Percentiles rank a stretch among this genome's conserved stretches.
phyloP scores from a whole-genome alignment of 495 filamentous ascomycete species.

The Xylaria intraflava region DNA sequence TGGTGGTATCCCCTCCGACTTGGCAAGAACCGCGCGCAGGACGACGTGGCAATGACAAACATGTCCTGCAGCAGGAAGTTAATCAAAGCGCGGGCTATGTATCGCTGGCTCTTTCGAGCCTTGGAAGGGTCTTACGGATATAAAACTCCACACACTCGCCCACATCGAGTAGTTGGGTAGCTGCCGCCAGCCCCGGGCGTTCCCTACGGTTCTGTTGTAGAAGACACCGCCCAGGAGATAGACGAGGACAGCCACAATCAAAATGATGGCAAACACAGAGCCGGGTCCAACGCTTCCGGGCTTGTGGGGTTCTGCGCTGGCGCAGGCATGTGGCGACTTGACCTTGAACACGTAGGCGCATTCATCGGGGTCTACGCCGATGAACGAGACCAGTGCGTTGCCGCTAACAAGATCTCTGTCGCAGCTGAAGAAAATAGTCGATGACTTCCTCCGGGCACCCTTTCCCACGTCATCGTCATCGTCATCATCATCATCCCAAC shows the following conservation, averaged over 20 bases:
- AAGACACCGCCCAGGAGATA: conserved; percentile 91
- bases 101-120: conserved; percentile 7
- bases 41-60: conserved; percentile 71
- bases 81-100: conserved; percentile 12
- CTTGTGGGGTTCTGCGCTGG: conserved; percentile 51
- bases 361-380: conserved; percentile 73
- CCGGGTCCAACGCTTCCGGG: conserved; percentile 68
- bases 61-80: conserved; percentile 58
- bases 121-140: conserved; percentile 57
- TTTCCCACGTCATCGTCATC: conserved; percentile 37
- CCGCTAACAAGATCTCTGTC: conserved; percentile 59
- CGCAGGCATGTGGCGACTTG: conserved; percentile 81
- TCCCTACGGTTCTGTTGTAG: conserved; percentile 91
- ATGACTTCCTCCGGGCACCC: conserved; percentile 62
- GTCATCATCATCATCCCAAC: conserved; percentile 15
- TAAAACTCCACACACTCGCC: conserved; percentile 77
- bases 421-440: conserved; percentile 89
- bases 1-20: conserved; percentile 57
- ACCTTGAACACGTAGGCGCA: conserved; percentile 98
- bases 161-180: conserved; percentile 91
- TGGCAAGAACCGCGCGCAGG: conserved; percentile 61
- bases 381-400: conserved; percentile 65
- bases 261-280: conserved; percentile 90
- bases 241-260: conserved; percentile 71
- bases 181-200: conserved; percentile 92